Evolutionary conservation across 805 yeast genomes (phyloP).

Genomic region (Candida caryicola): DNA sequence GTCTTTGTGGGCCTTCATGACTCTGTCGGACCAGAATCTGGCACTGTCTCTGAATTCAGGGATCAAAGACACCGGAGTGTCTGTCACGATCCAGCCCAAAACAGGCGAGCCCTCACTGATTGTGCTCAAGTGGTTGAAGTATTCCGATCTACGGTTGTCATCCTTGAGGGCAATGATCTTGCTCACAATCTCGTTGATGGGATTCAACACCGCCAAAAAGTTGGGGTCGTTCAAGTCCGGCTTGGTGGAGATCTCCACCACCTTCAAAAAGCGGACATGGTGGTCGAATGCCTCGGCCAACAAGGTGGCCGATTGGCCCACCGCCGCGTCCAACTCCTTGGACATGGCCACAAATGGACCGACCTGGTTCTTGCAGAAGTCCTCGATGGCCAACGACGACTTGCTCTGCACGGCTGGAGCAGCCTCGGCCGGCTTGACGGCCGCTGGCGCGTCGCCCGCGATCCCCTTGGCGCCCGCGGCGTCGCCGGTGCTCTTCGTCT

Average conservation of each 20-base stretch:
- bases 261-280: conserved; percentile 57
- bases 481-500: background rate
- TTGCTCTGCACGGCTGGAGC: conserved; percentile 31
- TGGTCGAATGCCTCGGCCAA: conserved; percentile 54
- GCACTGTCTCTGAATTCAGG: conserved; percentile 88
- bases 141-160: conserved; percentile 62
- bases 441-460: conserved; percentile 12
- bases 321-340: conserved; percentile 50
- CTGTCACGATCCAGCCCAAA: conserved; percentile 83
- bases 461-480: conserved; percentile 1
- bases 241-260: conserved; percentile 60
- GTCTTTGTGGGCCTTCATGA: conserved; percentile 79
- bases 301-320: conserved; percentile 52
- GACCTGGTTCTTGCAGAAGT: conserved; percentile 49
- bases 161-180: conserved; percentile 68
- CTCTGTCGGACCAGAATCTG: conserved; percentile 90
- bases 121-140: conserved; percentile 71
- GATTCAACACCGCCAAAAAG: conserved; percentile 57
- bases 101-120: conserved; percentile 88
- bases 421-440: conserved; percentile 16
- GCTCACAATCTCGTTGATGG: conserved; percentile 62
- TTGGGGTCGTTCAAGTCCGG: conserved; percentile 58
- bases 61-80: conserved; percentile 71
- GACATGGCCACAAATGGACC: conserved; percentile 60
- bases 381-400: conserved; percentile 52